phyloP scores from a whole-genome alignment of 2,329 filamentous ascomycete genomes.

The Hypoxylon sp. region DNA sequence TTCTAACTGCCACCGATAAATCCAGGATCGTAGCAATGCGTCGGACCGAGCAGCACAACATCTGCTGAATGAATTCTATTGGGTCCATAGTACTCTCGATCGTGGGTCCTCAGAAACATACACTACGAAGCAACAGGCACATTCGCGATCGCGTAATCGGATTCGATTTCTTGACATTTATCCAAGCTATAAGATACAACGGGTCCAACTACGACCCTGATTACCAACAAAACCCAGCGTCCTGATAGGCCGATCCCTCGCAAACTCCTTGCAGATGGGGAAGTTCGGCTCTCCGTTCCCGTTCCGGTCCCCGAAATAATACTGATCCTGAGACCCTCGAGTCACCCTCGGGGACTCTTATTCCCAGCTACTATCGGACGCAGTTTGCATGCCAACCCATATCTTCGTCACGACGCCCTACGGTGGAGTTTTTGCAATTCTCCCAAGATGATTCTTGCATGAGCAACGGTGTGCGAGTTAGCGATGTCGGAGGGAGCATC shows the following conservation, averaged over 20 bases:
- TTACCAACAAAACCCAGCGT: constrained; percentile 12
- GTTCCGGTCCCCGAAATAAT: constrained; percentile 33
- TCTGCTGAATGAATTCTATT: background rate
- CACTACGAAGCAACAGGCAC: background rate
- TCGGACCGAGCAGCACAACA: constrained; percentile 29
- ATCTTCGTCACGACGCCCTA: constrained; percentile 19
- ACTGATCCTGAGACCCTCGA: constrained; percentile 17
- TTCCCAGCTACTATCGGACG: constrained; percentile 17
- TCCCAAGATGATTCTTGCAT: constrained; percentile 20
- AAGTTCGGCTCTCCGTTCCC: constrained; percentile 35
- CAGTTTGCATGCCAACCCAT: constrained; percentile 4
- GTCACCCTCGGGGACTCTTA: constrained; percentile 9
- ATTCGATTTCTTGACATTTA: constrained; percentile 25
- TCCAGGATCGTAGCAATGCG: constrained; percentile 28
- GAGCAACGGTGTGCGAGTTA: constrained; percentile 8
- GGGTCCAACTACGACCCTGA: constrained; percentile 21
- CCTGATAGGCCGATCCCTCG: constrained; percentile 27
- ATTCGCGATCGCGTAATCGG: constrained; percentile 28
- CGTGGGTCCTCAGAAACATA: background rate
- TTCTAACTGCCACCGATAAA: background rate
- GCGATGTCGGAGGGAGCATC: constrained; percentile 36
- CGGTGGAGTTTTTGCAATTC: constrained; percentile 17
- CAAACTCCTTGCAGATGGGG: constrained; percentile 5
- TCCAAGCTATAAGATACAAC: constrained; percentile 9
- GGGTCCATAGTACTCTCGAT: background rate